A percentile compares a stretch with the other conserved stretches of the same genome.
Conservation (phyloP, 2,329 filamentous ascomycete genomes). For the Colletotrichum liriopes region DNA sequence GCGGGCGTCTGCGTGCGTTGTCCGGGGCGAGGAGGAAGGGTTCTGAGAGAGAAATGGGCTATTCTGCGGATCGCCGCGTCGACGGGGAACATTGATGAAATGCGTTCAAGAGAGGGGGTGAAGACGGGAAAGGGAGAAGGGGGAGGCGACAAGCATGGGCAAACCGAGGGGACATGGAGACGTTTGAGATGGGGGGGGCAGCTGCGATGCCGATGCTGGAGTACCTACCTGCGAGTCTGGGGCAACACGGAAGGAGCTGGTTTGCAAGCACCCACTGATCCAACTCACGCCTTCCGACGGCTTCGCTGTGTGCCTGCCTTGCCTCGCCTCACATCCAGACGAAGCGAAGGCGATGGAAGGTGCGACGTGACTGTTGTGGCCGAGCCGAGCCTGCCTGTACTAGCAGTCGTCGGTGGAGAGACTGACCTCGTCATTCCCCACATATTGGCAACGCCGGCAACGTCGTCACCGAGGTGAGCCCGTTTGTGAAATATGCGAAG, state of each 20-base stretch:
- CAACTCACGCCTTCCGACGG: background rate
- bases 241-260: background rate
- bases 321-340: background rate
- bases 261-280: background rate
- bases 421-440: background rate
- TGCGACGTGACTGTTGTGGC: background rate
- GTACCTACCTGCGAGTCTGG: background rate
- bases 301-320: background rate
- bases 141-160: constrained; percentile 2
- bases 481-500: background rate
- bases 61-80: constrained; percentile 23
- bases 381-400: constrained; percentile 30
- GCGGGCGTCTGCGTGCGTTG: background rate
- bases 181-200: background rate
- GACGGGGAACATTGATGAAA: background rate
- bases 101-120: background rate
- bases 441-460: background rate
- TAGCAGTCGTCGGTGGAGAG: constrained; percentile 11
- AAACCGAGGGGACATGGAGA: background rate
- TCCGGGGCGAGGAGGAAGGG: constrained; percentile 34
- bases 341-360: background rate
- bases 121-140: constrained; percentile 12
- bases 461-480: constrained; percentile 33
- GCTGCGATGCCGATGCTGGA: background rate
- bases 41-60: constrained; percentile 10